phyloP scores from a whole-genome alignment of 2,329 filamentous ascomycete genomes.

The Chaetomium strumarium region DNA sequence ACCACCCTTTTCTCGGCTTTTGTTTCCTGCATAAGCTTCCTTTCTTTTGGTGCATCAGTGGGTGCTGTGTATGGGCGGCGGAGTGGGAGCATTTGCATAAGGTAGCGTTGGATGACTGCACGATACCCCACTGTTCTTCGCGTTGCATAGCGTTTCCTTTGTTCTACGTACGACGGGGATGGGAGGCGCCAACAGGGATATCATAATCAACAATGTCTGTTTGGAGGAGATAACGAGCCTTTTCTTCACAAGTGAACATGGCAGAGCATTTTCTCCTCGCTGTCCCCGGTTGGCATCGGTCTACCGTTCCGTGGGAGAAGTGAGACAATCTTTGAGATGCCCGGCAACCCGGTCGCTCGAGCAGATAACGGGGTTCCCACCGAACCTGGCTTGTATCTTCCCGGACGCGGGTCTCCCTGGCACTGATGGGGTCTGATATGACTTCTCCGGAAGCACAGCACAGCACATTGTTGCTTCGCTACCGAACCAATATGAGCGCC shows the following conservation, averaged over 20 bases:
- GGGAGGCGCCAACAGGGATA: no score
- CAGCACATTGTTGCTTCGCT: conserved; percentile 1
- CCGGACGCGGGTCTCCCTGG: background rate
- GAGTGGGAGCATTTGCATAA: conserved; percentile 6
- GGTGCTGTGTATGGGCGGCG: background rate
- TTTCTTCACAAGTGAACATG: background rate
- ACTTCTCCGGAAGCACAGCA: background rate
- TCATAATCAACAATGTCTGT: background rate
- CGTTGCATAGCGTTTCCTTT: conserved; percentile 7
- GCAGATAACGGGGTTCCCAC: no score
- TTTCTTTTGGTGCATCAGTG: background rate
- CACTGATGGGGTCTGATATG: background rate
- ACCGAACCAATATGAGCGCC: background rate
- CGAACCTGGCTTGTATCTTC: background rate
- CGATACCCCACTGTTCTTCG: conserved; percentile 9
- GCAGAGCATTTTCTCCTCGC: background rate
- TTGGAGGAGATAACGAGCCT: background rate
- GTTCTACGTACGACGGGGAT: no score
- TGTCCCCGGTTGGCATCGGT: conserved; percentile 7
- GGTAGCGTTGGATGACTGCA: conserved; percentile 7
- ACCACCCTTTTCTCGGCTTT: background rate
- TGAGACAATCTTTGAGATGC: background rate
- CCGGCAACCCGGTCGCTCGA: no score
- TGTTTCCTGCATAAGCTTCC: background rate
- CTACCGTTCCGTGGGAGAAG: background rate